Evolutionary conservation across 1,284 basidiomycete species (phyloP).

Genomic region (Ceratobasidium papillatum): DNA sequence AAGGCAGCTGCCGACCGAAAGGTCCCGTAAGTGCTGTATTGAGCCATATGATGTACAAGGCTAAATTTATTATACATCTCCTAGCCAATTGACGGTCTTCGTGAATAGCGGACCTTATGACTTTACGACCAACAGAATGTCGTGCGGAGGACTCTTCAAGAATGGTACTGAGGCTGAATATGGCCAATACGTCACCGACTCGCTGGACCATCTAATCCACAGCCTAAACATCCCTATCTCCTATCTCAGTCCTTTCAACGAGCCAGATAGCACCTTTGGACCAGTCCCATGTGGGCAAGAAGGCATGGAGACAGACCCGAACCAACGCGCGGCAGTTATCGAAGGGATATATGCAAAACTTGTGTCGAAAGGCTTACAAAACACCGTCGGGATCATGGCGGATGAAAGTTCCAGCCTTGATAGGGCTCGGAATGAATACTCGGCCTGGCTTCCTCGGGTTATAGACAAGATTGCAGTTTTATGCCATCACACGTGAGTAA

Average conservation of each 20-base stretch:
- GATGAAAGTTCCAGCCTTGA: constrained; percentile 47
- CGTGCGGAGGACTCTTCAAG: constrained; percentile 48
- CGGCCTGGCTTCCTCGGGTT: constrained; percentile 48
- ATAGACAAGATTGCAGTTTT: constrained; percentile 47
- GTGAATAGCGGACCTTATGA: constrained; percentile 50
- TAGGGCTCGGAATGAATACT: constrained; percentile 47
- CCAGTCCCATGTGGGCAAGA: constrained; percentile 49
- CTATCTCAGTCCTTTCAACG: constrained; percentile 51
- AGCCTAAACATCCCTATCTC: constrained; percentile 47
- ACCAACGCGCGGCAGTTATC: constrained; percentile 49
- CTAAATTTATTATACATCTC: neutral
- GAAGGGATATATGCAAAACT: constrained; percentile 47
- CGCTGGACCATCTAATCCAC: constrained; percentile 47
- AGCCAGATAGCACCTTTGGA: constrained; percentile 44
- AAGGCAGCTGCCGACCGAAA: constrained; percentile 48
- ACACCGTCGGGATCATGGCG: constrained; percentile 47
- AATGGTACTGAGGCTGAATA: constrained; percentile 47
- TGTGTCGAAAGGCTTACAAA: constrained; percentile 44
- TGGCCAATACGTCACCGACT: constrained; percentile 49
- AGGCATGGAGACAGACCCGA: constrained; percentile 50
- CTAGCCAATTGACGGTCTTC: constrained; percentile 47
- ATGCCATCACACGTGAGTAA: constrained; percentile 49
- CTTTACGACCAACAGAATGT: constrained; percentile 48
- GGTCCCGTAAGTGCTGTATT: constrained; percentile 45
- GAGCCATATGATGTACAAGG: neutral